phyloP scores from a whole-genome alignment of 768 basidiomycete species.

The Strobilomyces confusus region DNA sequence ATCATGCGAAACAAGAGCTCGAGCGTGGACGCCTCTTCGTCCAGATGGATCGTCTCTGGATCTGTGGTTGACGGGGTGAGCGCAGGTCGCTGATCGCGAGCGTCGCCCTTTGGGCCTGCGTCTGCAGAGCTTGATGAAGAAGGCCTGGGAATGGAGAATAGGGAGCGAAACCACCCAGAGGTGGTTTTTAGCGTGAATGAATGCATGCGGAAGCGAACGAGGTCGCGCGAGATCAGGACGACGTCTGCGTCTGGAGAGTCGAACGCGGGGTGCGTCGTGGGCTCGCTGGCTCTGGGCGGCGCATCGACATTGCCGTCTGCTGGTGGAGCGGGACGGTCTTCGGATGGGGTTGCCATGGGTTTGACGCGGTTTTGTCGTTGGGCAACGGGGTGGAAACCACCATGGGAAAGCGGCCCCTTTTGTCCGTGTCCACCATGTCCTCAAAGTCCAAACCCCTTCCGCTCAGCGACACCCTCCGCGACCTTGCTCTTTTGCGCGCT shows the following conservation, averaged over 20 bases:
- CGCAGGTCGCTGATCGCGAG: neutral
- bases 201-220: slow-evolving; percentile 54
- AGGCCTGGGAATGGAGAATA: slow-evolving; percentile 54
- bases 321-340: slow-evolving; percentile 3
- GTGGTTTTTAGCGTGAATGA: slow-evolving; percentile 56
- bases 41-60: slow-evolving; percentile 45
- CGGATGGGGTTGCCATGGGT: slow-evolving; percentile 11
- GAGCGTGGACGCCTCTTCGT: slow-evolving; percentile 53
- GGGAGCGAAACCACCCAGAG: slow-evolving; percentile 53
- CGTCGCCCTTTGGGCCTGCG: neutral
- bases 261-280: slow-evolving; percentile 46
- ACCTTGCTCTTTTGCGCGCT: slow-evolving; percentile 67
- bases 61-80: slow-evolving; percentile 10
- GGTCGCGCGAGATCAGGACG: slow-evolving; percentile 46
- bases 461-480: slow-evolving; percentile 56
- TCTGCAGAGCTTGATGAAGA: neutral
- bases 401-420: no score
- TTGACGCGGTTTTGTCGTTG: no score
- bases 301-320: neutral
- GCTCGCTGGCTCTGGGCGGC: slow-evolving; percentile 3
- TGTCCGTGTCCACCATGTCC: slow-evolving; percentile 14
- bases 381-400: no score
- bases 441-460: slow-evolving; percentile 45
- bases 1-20: slow-evolving; percentile 58
- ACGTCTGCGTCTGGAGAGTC: slow-evolving; percentile 52